These are phyloP conservation scores for Chalaropsis ovoidea DNA, from an alignment of 2,329 filamentous ascomycete genomes.

Conservation along the genomic window DNA sequence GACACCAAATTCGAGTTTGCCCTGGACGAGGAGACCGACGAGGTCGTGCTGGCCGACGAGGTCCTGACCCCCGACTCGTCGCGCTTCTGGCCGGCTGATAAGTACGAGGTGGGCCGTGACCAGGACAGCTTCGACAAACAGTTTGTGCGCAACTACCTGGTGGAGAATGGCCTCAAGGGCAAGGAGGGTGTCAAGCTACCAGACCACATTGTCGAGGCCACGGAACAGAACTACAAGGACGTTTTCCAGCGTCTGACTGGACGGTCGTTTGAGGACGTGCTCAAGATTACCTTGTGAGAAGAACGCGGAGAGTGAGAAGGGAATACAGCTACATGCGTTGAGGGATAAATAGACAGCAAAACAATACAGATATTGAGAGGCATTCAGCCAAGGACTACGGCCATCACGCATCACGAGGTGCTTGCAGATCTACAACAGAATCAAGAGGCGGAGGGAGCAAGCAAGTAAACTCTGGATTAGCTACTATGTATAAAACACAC, in stretches of 20 bases:
- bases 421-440: neutral
- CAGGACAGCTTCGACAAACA: conserved; percentile 89
- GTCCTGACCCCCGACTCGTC: conserved; percentile 76
- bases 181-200: conserved; percentile 45
- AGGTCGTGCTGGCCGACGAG: conserved; percentile 54
- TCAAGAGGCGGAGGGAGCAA: neutral
- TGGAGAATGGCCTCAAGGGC: conserved; percentile 48
- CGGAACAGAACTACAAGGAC: conserved; percentile 62
- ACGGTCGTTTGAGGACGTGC: conserved; percentile 35
- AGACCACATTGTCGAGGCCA: conserved; percentile 57
- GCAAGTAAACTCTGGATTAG: conserved; percentile 8
- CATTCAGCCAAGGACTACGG: neutral
- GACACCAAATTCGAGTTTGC: conserved; percentile 49
- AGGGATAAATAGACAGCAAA: neutral
- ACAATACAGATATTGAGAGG: neutral
- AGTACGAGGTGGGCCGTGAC: conserved; percentile 53
- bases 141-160: conserved; percentile 73
- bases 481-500: conserved; percentile 8
- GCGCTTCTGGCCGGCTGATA: conserved; percentile 72
- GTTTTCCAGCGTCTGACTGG: conserved; percentile 59
- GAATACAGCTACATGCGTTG: neutral
- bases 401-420: neutral
- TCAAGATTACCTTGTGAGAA: conserved; percentile 17
- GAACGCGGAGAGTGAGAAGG: neutral
- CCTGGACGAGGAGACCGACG: conserved; percentile 30